Percentiles rank a stretch among this genome's conserved stretches.
Evolutionary conservation across 257 asterid genomes (phyloP).

Genomic region (Verbascum thapsus): DNA sequence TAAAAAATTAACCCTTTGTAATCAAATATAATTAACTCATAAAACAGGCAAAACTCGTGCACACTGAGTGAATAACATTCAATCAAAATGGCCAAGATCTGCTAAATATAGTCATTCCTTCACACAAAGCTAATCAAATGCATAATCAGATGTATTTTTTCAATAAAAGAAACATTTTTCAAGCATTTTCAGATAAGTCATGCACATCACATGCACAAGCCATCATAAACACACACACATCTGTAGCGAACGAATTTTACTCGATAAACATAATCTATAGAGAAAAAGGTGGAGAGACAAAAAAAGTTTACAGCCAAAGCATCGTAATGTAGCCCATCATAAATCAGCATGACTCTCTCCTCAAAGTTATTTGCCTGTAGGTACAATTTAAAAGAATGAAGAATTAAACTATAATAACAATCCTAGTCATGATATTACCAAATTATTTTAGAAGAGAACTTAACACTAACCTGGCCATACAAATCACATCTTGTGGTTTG

Average conservation of each 20-base stretch:
- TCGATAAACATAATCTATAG: background rate
- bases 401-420: slow-evolving; percentile 24
- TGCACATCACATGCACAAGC: background rate
- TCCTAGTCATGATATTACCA: slow-evolving; percentile 7
- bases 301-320: slow-evolving; percentile 78
- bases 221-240: background rate
- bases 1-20: slow-evolving; percentile 4
- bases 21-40: background rate
- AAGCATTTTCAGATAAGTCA: background rate
- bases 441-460: slow-evolving; percentile 22
- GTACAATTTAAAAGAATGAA: slow-evolving; percentile 24
- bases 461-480: slow-evolving; percentile 80
- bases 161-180: background rate
- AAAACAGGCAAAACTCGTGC: slow-evolving; percentile 10
- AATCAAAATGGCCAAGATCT: background rate
- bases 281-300: slow-evolving; percentile 31
- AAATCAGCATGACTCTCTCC: slow-evolving; percentile 93
- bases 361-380: slow-evolving; percentile 62
- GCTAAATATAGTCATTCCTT: background rate
- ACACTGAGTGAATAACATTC: background rate
- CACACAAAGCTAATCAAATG: background rate
- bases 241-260: background rate
- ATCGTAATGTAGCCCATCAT: slow-evolving; percentile 97
- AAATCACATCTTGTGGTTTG: slow-evolving; percentile 92
- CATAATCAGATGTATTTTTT: background rate